phyloP scores from a whole-genome alignment of 2,329 filamentous ascomycete species.

The Fusarium sp. region DNA sequence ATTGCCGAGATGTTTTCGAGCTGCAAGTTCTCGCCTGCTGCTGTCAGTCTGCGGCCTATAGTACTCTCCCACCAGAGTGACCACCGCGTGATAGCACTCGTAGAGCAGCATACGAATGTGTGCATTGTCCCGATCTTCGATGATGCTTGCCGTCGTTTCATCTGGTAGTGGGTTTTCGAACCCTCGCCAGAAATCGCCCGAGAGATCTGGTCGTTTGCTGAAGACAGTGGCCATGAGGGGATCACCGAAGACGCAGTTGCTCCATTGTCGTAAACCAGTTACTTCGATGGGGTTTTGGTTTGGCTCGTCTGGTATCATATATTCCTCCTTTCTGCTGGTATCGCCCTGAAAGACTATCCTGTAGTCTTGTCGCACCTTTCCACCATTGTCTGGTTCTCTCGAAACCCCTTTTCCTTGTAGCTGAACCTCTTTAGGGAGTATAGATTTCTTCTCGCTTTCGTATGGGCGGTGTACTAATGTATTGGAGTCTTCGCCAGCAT shows the following conservation, averaged over 20 bases:
- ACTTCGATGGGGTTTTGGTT: constrained; percentile 46
- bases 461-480: constrained; percentile 52
- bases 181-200: constrained; percentile 57
- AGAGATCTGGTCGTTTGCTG: constrained; percentile 53
- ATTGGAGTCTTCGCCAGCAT: constrained; percentile 61
- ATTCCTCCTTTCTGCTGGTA: background rate
- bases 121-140: constrained; percentile 56
- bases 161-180: constrained; percentile 48
- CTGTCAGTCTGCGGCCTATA: constrained; percentile 61
- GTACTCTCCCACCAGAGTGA: constrained; percentile 63
- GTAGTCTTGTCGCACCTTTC: background rate
- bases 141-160: constrained; percentile 37
- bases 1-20: constrained; percentile 59
- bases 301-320: background rate
- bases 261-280: constrained; percentile 67
- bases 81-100: constrained; percentile 65
- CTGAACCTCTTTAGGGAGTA: background rate
- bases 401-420: background rate
- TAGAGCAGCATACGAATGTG: constrained; percentile 63
- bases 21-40: constrained; percentile 61
- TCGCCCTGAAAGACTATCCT: constrained; percentile 5
- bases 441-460: constrained; percentile 2
- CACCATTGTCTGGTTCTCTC: background rate
- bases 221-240: constrained; percentile 64
- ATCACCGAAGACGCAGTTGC: constrained; percentile 67